Conservation (phyloP, 2,329 filamentous ascomycete genomes). For the Exophiala calicioides region DNA sequence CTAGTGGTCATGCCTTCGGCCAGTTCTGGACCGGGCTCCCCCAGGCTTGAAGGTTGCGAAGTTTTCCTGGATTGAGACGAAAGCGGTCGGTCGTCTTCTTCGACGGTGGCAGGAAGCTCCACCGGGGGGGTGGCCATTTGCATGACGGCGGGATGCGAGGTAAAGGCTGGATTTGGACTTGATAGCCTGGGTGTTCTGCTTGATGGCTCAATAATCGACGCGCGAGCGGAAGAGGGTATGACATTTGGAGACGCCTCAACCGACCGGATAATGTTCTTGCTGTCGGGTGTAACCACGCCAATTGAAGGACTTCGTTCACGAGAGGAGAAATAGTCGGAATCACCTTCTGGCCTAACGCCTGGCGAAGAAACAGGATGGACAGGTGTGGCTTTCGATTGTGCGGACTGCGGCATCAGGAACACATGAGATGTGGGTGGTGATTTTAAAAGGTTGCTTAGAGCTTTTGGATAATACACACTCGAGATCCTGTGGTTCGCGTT, state of each 20-base stretch:
- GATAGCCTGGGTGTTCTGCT: conserved; percentile 19
- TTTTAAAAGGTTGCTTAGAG: conserved; percentile 25
- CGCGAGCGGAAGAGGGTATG: conserved; percentile 11
- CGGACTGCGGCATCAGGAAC: conserved; percentile 13
- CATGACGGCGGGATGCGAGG: conserved; percentile 28
- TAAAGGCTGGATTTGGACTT: conserved; percentile 21
- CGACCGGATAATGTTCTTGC: conserved; percentile 7
- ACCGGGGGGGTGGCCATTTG: conserved; percentile 24
- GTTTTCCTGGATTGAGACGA: conserved; percentile 12
- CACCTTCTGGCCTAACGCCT: conserved; percentile 5
- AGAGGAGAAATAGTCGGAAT: conserved; percentile 17
- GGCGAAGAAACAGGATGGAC: conserved; percentile 18
- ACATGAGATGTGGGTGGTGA: conserved; percentile 20
- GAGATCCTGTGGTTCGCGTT: conserved; percentile 25
- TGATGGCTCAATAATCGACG: conserved; percentile 13
- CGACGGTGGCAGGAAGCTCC: conserved; percentile 19
- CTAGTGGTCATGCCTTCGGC: conserved; percentile 12
- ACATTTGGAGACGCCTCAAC: conserved; percentile 5
- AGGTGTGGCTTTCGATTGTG: conserved; percentile 17
- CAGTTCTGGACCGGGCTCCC: conserved; percentile 29
- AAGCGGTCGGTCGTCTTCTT: conserved; percentile 6
- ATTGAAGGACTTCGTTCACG: conserved; percentile 19
- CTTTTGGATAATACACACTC: conserved; percentile 27
- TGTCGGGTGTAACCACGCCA: conserved; percentile 15
- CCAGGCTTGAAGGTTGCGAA: conserved; percentile 21